A percentile compares a stretch with the other conserved stretches of the same genome.
Evolutionary conservation across 2,329 filamentous ascomycete genomes (phyloP).

Genomic region (Botrytis elliptica): DNA sequence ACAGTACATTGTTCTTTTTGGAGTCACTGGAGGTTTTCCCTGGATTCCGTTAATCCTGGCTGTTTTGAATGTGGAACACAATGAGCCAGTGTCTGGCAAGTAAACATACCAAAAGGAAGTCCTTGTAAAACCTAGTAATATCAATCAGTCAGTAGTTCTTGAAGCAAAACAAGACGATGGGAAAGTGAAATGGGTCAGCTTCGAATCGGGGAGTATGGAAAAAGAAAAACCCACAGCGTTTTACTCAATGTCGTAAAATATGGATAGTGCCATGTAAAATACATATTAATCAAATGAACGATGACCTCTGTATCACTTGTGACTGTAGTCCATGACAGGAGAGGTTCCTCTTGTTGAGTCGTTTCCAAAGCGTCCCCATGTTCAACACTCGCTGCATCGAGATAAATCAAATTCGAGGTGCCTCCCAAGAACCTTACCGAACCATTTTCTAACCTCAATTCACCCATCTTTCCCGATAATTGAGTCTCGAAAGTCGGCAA

Average conservation of each 20-base stretch:
- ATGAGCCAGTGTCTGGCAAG: background rate
- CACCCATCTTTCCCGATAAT: constrained; percentile 88
- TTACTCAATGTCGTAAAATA: constrained; percentile 93
- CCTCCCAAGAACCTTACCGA: constrained; percentile 89
- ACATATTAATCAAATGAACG: constrained; percentile 90
- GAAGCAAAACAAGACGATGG: background rate
- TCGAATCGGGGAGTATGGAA: background rate
- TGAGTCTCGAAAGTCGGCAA: constrained; percentile 63
- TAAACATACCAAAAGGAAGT: constrained; percentile 48
- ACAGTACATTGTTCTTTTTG: constrained; percentile 70
- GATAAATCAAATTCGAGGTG: constrained; percentile 87
- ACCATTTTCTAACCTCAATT: constrained; percentile 82
- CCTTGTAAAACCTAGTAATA: constrained; percentile 64
- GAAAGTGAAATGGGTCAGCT: background rate
- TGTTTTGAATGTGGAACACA: background rate
- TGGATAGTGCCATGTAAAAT: constrained; percentile 96
- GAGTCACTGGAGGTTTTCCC: constrained; percentile 58
- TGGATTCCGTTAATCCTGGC: background rate
- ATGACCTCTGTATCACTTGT: constrained; percentile 77
- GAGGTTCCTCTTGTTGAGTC: constrained; percentile 54
- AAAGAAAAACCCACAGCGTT: constrained; percentile 48
- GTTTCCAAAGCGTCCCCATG: constrained; percentile 36
- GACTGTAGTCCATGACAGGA: constrained; percentile 84
- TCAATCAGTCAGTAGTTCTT: background rate
- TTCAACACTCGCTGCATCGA: constrained; percentile 52